Percentiles rank a stretch among this genome's conserved stretches.
Evolutionary conservation across 176 grass and related monocot genomes (phyloP).

Genomic region (Dactylis glomerata): DNA sequence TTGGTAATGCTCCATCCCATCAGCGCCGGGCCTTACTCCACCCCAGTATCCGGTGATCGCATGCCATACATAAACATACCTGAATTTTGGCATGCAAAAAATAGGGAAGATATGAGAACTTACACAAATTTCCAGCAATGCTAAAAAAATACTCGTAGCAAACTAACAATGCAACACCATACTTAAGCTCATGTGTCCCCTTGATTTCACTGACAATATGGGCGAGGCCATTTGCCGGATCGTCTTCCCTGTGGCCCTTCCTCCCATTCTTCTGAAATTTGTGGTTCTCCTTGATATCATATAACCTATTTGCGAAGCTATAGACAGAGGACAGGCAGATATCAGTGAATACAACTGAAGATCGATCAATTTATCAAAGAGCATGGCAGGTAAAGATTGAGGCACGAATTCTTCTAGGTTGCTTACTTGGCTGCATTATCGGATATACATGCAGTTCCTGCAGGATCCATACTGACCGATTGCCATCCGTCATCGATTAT

Average conservation of each 20-base stretch:
- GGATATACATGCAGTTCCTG: constrained; percentile 40
- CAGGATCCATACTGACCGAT: constrained; percentile 60
- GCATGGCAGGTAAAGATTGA: background rate
- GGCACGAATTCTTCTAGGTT: background rate
- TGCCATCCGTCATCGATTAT: constrained; percentile 94
- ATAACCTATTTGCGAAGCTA: constrained; percentile 89
- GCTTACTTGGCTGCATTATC: constrained; percentile 81
- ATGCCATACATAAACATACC: constrained; percentile 84
- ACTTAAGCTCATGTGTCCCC: constrained; percentile 71
- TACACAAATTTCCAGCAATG: background rate
- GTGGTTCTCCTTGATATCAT: constrained; percentile 88
- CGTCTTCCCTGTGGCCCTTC: constrained; percentile 57
- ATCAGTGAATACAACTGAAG: background rate
- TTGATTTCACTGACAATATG: constrained; percentile 67
- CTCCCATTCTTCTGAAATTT: constrained; percentile 80
- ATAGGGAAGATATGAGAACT: constrained; percentile 9
- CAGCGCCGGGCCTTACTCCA: constrained; percentile 51
- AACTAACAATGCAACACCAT: background rate
- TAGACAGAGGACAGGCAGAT: constrained; percentile 3
- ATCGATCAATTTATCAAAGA: background rate
- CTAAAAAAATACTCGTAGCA: too few species aligned
- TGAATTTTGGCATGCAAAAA: constrained; percentile 4
- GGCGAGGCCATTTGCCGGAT: constrained; percentile 55
- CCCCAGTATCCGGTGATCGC: constrained; percentile 93
- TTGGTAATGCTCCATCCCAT: constrained; percentile 62